These are phyloP conservation scores for thale cress (Arabidopsis thaliana) DNA, from an alignment of 345 rosid genomes.

Conservation along the genomic window DNA sequence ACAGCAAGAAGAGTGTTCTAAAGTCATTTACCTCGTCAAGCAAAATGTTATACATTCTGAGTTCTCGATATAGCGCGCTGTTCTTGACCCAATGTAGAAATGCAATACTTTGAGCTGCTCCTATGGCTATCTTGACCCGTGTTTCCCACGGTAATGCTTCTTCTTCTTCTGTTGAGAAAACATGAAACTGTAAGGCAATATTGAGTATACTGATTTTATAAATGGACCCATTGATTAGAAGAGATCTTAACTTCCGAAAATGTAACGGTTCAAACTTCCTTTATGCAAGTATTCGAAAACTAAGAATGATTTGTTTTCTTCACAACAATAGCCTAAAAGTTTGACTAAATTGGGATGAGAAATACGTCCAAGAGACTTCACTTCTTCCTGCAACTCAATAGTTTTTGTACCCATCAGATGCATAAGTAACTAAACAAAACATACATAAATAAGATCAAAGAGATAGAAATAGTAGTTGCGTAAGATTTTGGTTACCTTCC, in stretches of 20 bases:
- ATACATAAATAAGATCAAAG: too few species aligned
- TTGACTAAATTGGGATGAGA: slow-evolving; percentile 29
- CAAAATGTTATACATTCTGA: slow-evolving; percentile 20
- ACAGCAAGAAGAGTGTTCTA: neutral
- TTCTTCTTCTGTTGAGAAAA: slow-evolving; percentile 25
- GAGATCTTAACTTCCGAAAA: slow-evolving; percentile 34
- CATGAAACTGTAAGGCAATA: neutral
- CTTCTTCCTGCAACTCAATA: slow-evolving; percentile 30
- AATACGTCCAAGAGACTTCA: slow-evolving; percentile 15
- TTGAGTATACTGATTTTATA: neutral
- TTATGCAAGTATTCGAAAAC: slow-evolving; percentile 24
- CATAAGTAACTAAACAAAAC: neutral
- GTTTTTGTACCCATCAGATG: slow-evolving; percentile 3
- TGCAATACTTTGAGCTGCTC: slow-evolving; percentile 28
- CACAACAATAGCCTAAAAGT: slow-evolving; percentile 29
- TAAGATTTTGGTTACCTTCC: slow-evolving; percentile 31
- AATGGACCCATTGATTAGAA: neutral
- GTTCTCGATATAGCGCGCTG: slow-evolving; percentile 13
- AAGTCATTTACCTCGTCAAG: slow-evolving; percentile 33
- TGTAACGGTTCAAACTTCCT: slow-evolving; percentile 18
- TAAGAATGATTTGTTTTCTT: neutral
- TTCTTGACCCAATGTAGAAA: slow-evolving; percentile 26
- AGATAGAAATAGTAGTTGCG: neutral
- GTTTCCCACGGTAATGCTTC: slow-evolving; percentile 21
- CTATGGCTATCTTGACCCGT: slow-evolving; percentile 37